phyloP scores from a whole-genome alignment of 2,329 filamentous ascomycete species.

The Achaetomium macrosporum region DNA sequence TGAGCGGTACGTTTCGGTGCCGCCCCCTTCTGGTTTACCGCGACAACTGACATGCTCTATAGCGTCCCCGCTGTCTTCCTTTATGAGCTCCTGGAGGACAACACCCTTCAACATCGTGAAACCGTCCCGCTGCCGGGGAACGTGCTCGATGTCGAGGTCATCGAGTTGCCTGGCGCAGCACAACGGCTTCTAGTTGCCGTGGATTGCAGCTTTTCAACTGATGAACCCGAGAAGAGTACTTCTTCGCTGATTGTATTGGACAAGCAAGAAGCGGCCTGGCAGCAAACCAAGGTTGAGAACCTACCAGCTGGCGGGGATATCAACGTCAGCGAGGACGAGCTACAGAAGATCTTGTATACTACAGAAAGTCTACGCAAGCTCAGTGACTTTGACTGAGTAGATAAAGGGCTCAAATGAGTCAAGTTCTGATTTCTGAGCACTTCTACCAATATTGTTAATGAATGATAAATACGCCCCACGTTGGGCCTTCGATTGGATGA shows the following conservation, averaged over 20 bases:
- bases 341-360: conserved; percentile 40
- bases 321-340: conserved; percentile 34
- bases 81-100: conserved; percentile 43
- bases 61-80: conserved; percentile 60
- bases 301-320: conserved; percentile 25
- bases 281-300: conserved; percentile 1
- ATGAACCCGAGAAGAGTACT: conserved; percentile 8
- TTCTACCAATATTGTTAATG: no score
- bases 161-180: conserved; percentile 17
- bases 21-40: neutral
- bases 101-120: conserved; percentile 43
- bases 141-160: conserved; percentile 49
- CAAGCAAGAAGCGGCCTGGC: conserved; percentile 8
- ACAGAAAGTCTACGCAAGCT: conserved; percentile 45
- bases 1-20: conserved; percentile 38
- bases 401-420: neutral
- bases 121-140: conserved; percentile 58
- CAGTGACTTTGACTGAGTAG: conserved; percentile 27
- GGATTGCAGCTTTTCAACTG: conserved; percentile 29
- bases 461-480: no score
- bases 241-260: conserved; percentile 19
- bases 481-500: no score
- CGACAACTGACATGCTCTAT: conserved; percentile 2
- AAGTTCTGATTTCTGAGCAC: no score
- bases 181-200: conserved; percentile 36